These are phyloP conservation scores for Didymella arachidicola DNA, from an alignment of 2,329 filamentous ascomycete genomes.

Conservation along the genomic window DNA sequence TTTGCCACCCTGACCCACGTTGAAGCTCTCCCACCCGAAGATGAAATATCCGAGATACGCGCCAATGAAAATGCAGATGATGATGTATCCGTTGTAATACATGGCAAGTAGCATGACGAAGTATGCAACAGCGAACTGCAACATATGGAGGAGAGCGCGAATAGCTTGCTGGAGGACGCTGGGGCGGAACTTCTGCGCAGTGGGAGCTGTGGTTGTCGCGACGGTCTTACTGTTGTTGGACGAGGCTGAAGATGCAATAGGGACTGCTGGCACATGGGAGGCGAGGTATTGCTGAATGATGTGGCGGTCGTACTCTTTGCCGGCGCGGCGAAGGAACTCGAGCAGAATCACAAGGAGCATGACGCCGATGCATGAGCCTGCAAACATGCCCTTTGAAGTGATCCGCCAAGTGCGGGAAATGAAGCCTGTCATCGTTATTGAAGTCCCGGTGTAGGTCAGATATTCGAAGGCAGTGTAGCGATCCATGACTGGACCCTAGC, in stretches of 20 bases:
- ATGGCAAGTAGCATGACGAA: constrained; percentile 78
- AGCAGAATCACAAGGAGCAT: constrained; percentile 75
- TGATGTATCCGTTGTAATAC: constrained; percentile 76
- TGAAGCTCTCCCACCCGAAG: constrained; percentile 49
- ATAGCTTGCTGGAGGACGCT: constrained; percentile 72
- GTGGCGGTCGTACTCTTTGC: constrained; percentile 77
- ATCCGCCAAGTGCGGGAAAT: constrained; percentile 75
- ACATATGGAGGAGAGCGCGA: constrained; percentile 73
- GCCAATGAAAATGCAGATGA: constrained; percentile 56
- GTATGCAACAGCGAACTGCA: constrained; percentile 80
- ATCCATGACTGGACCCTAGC: neutral
- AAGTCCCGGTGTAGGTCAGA: too few relatives aligned
- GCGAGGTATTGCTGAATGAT: constrained; percentile 63
- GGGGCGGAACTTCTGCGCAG: constrained; percentile 56
- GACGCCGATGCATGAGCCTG: constrained; percentile 81
- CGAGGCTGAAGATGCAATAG: constrained; percentile 27
- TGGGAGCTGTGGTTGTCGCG: constrained; percentile 7
- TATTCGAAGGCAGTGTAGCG: neutral
- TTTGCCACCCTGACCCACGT: constrained; percentile 30
- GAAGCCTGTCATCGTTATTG: constrained; percentile 57
- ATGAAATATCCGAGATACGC: constrained; percentile 48
- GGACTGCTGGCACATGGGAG: constrained; percentile 17
- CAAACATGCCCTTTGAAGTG: constrained; percentile 74
- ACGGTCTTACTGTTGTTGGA: constrained; percentile 28
- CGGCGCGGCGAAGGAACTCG: constrained; percentile 73